Percentiles rank a stretch among this genome's conserved stretches.
phyloP scores from a whole-genome alignment of 441 rosid species.

The Adansonia gregorii region DNA sequence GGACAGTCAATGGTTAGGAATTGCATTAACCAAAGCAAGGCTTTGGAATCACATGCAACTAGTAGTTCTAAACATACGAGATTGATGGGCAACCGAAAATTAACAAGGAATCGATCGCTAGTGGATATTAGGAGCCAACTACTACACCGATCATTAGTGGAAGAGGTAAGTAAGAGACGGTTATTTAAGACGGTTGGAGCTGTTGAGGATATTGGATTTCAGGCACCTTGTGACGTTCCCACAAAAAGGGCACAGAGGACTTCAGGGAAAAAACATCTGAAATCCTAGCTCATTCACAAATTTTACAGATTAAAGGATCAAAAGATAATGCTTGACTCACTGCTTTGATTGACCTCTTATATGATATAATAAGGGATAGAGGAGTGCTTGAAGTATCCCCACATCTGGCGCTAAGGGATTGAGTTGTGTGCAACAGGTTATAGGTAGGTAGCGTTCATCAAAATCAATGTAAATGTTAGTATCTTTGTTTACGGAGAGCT shows the following conservation, averaged over 20 bases:
- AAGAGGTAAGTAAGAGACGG: conserved; percentile 67
- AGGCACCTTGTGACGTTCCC: conserved; percentile 51
- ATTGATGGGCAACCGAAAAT: conserved; percentile 38
- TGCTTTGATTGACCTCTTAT: background rate
- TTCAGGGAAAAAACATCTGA: conserved; percentile 40
- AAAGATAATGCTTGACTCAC: background rate
- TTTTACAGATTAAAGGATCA: background rate
- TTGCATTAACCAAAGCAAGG: conserved; percentile 35
- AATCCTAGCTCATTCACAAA: conserved; percentile 22
- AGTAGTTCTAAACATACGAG: conserved; percentile 46
- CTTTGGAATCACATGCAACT: conserved; percentile 42
- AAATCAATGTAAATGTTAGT: conserved; percentile 21
- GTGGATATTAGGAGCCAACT: conserved; percentile 71
- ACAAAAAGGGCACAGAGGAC: conserved; percentile 27
- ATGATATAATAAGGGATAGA: background rate
- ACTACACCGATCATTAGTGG: conserved; percentile 59
- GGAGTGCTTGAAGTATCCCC: background rate
- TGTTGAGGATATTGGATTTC: conserved; percentile 73
- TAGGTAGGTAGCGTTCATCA: background rate
- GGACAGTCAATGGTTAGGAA: conserved; percentile 35
- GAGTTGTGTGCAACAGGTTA: background rate
- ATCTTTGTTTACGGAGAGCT: background rate
- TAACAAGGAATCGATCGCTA: conserved; percentile 67
- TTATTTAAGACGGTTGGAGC: conserved; percentile 75
- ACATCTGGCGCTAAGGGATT: background rate